Conservation (phyloP, 1,284 basidiomycete species). For the Ustilago trichophora region DNA sequence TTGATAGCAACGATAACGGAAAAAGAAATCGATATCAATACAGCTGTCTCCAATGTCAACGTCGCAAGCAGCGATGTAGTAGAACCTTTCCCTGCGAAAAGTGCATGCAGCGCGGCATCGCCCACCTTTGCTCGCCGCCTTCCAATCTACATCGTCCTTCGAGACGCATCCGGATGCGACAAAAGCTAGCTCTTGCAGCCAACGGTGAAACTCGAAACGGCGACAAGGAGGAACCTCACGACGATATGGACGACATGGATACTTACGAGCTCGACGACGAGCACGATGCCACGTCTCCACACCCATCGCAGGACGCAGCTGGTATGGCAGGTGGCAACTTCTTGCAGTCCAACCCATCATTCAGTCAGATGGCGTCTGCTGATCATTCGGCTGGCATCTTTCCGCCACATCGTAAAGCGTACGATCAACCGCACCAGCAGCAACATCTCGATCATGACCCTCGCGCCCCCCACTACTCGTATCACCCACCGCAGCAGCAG, state of each 20-base stretch:
- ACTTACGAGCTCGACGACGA: constrained; percentile 36
- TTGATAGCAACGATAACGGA: constrained; percentile 16
- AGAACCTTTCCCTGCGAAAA: constrained; percentile 42
- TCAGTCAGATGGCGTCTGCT: neutral
- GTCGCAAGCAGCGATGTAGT: constrained; percentile 41
- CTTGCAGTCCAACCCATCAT: neutral
- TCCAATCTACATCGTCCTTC: constrained; percentile 34
- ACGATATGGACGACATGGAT: constrained; percentile 26
- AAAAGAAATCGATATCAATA: constrained; percentile 45
- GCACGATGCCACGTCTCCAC: constrained; percentile 4
- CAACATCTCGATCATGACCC: neutral
- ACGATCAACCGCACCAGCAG: neutral
- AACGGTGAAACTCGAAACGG: neutral
- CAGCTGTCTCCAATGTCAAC: constrained; percentile 41
- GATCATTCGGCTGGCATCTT: neutral
- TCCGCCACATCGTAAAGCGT: neutral
- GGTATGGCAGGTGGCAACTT: neutral
- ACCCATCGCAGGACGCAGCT: neutral
- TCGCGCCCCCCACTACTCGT: neutral
- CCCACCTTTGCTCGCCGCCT: constrained; percentile 37
- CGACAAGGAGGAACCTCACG: neutral
- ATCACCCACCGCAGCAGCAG: constrained; percentile 4
- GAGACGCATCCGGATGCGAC: constrained; percentile 35
- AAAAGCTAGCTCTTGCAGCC: constrained; percentile 17
- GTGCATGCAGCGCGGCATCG: constrained; percentile 38